A percentile compares a stretch with the other conserved stretches of the same genome.
phyloP scores from a whole-genome alignment of 139 green algal species.

The Chlorella sp. region DNA sequence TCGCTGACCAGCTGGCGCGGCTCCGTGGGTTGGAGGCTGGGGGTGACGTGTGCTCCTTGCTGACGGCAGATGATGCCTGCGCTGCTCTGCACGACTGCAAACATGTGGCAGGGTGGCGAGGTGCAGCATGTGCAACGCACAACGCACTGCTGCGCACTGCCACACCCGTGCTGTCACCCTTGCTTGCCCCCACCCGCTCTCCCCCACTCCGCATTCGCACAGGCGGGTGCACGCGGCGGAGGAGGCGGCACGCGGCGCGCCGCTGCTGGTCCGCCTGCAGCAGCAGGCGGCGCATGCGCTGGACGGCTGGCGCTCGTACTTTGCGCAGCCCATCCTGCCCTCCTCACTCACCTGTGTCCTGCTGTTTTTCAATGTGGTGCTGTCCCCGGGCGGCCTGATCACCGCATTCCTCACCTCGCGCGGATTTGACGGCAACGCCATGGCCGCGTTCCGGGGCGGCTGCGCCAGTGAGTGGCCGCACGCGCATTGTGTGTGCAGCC shows the following conservation, averaged over 20 bases:
- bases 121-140: no score
- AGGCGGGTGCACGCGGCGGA: constrained; percentile 14
- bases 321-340: constrained; percentile 54
- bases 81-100: no score
- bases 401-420: constrained; percentile 47
- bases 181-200: no score
- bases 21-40: no score
- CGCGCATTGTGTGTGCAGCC: not conserved
- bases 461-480: constrained; percentile 34
- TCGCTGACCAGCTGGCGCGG: not conserved
- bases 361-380: constrained; percentile 63
- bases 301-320: constrained; percentile 29
- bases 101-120: no score
- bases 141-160: no score
- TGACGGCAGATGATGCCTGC: no score
- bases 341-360: constrained; percentile 57
- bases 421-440: constrained; percentile 44
- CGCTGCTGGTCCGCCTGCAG: not conserved
- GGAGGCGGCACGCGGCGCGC: not conserved
- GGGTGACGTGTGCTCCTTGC: no score
- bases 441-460: constrained; percentile 41
- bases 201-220: no score
- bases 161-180: no score
- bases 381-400: constrained; percentile 53
- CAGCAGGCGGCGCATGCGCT: constrained; percentile 20